phyloP scores from a whole-genome alignment of 352 stramenopile genomes.

The Elongisporangium senticosum region DNA sequence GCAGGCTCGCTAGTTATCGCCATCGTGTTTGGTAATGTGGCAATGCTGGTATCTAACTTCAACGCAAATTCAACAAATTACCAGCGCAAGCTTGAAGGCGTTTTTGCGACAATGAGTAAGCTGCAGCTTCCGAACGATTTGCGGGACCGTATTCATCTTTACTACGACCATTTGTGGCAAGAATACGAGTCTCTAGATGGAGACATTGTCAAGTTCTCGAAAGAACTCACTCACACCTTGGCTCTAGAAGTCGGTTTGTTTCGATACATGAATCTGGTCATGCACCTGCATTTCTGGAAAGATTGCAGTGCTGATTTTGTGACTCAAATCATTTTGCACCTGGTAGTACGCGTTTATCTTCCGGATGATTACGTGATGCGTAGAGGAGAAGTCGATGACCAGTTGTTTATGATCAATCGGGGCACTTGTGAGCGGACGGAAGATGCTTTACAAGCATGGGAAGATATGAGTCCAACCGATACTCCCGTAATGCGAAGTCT shows the following conservation, averaged over 20 bases:
- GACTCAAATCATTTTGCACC: slow-evolving; percentile 25
- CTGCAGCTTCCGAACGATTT: slow-evolving; percentile 21
- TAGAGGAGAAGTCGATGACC: slow-evolving; percentile 18
- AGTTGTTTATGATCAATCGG: slow-evolving; percentile 43
- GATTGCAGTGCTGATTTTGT: slow-evolving; percentile 34
- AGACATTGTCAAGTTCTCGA: slow-evolving; percentile 23
- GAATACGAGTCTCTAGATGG: slow-evolving; percentile 41
- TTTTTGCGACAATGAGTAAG: slow-evolving; percentile 16
- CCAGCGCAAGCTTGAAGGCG: slow-evolving; percentile 14
- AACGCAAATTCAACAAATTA: slow-evolving; percentile 9
- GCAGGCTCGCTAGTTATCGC: slow-evolving; percentile 18
- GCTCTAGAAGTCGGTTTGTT: slow-evolving; percentile 34
- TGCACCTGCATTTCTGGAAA: slow-evolving; percentile 28
- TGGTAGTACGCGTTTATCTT: slow-evolving; percentile 32
- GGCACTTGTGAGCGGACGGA: slow-evolving; percentile 16
- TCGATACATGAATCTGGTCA: slow-evolving; percentile 29
- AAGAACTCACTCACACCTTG: slow-evolving; percentile 34
- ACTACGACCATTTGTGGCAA: slow-evolving; percentile 40
- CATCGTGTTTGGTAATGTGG: slow-evolving; percentile 14
- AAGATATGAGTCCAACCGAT: background rate
- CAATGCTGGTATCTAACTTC: slow-evolving; percentile 14
- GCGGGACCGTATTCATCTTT: slow-evolving; percentile 30
- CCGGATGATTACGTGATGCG: slow-evolving; percentile 48
- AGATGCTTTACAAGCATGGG: background rate
- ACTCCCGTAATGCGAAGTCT: background rate